Evolutionary conservation across 2,329 filamentous ascomycete genomes (phyloP).

Genomic region (Fusarium subtropicale): DNA sequence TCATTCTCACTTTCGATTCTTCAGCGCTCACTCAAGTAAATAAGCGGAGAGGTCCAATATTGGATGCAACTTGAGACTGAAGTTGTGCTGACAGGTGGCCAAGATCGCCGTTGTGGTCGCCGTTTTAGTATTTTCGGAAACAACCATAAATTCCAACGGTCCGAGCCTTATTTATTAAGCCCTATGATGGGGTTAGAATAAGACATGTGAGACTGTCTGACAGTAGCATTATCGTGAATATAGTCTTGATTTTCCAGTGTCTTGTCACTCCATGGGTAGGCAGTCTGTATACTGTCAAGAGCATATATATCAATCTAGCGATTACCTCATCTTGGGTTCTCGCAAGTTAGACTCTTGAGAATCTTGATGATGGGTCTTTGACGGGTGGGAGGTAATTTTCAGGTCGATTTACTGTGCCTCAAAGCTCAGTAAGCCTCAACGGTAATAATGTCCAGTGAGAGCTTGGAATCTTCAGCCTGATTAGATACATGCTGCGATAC

Average conservation of each 20-base stretch:
- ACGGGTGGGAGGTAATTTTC: background rate
- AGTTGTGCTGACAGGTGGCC: background rate
- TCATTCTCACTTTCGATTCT: background rate
- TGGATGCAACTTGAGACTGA: background rate
- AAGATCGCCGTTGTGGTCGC: background rate
- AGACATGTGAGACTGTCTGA: background rate
- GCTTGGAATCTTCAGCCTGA: background rate
- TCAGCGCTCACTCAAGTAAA: background rate
- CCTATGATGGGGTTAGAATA: background rate
- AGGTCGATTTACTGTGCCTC: background rate
- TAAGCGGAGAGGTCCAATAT: background rate
- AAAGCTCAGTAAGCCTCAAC: background rate
- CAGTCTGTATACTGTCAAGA: background rate
- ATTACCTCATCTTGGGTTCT: background rate
- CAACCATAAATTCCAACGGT: background rate
- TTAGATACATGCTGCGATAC: background rate
- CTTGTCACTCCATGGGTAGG: background rate
- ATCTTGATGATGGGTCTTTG: background rate
- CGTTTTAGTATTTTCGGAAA: background rate
- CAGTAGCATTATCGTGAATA: background rate
- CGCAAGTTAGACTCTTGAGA: background rate
- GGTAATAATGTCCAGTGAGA: background rate
- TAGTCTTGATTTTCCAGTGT: background rate
- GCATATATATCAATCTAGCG: background rate
- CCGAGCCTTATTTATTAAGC: too few species aligned